Evolutionary conservation across 257 asterid species (phyloP).

Genomic region (Capsicum pubescens): DNA sequence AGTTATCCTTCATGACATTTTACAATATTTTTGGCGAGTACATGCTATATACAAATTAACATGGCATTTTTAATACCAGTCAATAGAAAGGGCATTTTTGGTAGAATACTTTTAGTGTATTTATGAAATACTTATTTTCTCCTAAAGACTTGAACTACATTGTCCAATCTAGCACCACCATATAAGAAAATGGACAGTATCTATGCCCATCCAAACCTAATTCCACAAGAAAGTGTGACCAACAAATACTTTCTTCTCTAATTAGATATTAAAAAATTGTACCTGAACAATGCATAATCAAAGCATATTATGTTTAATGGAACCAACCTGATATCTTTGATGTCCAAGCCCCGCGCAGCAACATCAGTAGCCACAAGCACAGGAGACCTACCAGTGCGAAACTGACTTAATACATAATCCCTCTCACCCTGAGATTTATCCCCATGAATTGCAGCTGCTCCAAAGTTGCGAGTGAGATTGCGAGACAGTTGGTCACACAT

Average conservation of each 20-base stretch:
- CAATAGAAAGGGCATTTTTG: neutral
- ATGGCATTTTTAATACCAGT: neutral
- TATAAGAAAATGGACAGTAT: neutral
- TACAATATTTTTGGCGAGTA: neutral
- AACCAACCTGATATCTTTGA: conserved; percentile 37
- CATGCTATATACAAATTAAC: conserved; percentile 1
- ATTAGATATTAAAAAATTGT: neutral
- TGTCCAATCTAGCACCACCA: neutral
- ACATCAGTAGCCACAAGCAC: conserved; percentile 39
- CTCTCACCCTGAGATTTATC: conserved; percentile 34
- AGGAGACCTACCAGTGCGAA: conserved; percentile 28
- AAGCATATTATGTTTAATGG: neutral
- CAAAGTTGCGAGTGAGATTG: conserved; percentile 26
- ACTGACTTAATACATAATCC: conserved; percentile 29
- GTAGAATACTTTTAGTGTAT: neutral
- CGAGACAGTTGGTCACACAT: conserved; percentile 35
- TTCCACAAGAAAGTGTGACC: neutral
- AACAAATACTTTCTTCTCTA: neutral
- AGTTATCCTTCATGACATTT: neutral
- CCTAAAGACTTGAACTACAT: neutral
- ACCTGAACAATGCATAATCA: conserved; percentile 16
- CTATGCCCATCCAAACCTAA: neutral
- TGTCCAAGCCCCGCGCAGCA: conserved; percentile 37
- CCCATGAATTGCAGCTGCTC: conserved; percentile 38
- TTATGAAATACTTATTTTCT: neutral